phyloP scores from a whole-genome alignment of 495 filamentous ascomycete species.

The Talaromyces liani region DNA sequence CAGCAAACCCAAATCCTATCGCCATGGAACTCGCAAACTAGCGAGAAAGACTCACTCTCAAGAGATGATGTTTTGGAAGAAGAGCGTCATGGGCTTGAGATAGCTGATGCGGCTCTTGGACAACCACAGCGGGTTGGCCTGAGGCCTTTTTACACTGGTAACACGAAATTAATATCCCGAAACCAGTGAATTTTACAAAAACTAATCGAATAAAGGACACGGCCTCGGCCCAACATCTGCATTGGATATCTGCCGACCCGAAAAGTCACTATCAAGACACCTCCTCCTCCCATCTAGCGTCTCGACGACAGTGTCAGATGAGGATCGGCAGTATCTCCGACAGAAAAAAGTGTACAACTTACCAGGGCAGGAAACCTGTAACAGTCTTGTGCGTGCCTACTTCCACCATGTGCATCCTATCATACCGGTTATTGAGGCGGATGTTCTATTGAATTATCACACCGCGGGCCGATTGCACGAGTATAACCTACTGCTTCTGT shows the following conservation, averaged over 20 bases:
- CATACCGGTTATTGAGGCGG: conserved; percentile 29
- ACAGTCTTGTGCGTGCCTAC: conserved; percentile 23
- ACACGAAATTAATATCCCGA: neutral
- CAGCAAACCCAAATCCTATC: neutral
- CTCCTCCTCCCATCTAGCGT: conserved; percentile 18
- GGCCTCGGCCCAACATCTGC: conserved; percentile 19
- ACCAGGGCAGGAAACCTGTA: conserved; percentile 16
- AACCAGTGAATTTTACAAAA: conserved; percentile 1
- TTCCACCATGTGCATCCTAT: conserved; percentile 33
- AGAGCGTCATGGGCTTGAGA: conserved; percentile 23
- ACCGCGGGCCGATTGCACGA: conserved; percentile 16
- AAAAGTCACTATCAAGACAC: conserved; percentile 17
- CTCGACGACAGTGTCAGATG: conserved; percentile 9
- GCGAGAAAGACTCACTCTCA: neutral
- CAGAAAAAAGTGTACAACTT: conserved; percentile 24
- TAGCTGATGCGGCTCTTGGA: conserved; percentile 21
- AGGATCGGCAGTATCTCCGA: conserved; percentile 21
- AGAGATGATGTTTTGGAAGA: conserved; percentile 10
- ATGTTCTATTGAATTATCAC: conserved; percentile 19
- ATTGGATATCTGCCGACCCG: conserved; percentile 16
- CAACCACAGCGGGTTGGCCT: conserved; percentile 13
- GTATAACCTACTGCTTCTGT: conserved; percentile 29
- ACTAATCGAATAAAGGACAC: conserved; percentile 10
- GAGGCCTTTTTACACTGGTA: conserved; percentile 26
- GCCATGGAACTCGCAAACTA: neutral